These are phyloP conservation scores for Yamadazyma mexicana DNA, from an alignment of 1,139 yeast genomes.

Conservation along the genomic window DNA sequence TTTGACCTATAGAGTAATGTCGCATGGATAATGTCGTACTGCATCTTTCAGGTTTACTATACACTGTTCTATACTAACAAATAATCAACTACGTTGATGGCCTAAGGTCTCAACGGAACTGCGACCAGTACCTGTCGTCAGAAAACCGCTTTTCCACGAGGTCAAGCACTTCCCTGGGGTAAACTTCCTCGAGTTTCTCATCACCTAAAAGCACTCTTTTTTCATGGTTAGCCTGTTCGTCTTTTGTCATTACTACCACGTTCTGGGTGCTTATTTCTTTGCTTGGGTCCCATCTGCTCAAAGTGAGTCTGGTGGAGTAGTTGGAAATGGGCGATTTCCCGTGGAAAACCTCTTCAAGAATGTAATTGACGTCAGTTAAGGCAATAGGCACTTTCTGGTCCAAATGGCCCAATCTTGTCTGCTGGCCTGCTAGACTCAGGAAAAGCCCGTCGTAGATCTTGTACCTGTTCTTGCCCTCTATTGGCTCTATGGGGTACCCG, in stretches of 20 bases:
- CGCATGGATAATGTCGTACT: neutral
- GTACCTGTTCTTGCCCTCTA: conserved; percentile 87
- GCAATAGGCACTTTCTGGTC: conserved; percentile 77
- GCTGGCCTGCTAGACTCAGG: conserved; percentile 85
- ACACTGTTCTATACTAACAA: too few relatives aligned
- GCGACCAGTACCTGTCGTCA: conserved; percentile 73
- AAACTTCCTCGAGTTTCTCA: conserved; percentile 61
- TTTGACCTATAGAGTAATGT: neutral
- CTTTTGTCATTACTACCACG: conserved; percentile 83
- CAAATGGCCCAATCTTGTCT: conserved; percentile 66
- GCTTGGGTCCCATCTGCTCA: conserved; percentile 80
- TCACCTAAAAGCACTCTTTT: conserved; percentile 67
- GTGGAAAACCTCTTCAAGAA: conserved; percentile 89
- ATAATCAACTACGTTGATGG: too few relatives aligned
- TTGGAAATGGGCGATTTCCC: conserved; percentile 93
- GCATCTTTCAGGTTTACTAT: neutral
- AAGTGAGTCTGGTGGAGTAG: conserved; percentile 71
- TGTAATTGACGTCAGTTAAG: conserved; percentile 70
- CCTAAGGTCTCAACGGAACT: conserved; percentile 48
- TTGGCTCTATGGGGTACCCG: conserved; percentile 85
- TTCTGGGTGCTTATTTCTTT: conserved; percentile 63
- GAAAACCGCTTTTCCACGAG: conserved; percentile 62
- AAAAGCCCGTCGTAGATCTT: conserved; percentile 81
- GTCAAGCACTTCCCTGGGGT: conserved; percentile 58
- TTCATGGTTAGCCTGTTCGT: conserved; percentile 82